Conservation (phyloP, 305 asterid genomes). For the Rubia tinctorum region DNA sequence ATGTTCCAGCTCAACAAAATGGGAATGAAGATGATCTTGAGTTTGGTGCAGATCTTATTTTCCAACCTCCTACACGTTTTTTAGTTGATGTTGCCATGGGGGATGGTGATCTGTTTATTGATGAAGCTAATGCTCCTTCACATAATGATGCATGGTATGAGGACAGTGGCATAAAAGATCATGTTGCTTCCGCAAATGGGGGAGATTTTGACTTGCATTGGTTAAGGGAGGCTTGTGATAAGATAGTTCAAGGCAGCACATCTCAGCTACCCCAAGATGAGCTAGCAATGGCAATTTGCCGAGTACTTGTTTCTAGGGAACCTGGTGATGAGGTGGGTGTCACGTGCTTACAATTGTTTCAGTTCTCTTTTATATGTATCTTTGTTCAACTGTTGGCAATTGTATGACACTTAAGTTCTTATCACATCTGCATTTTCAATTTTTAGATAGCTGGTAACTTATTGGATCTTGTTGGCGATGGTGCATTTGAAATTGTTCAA, state of each 20-base stretch:
- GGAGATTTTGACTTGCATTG: constrained; percentile 73
- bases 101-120: constrained; percentile 41
- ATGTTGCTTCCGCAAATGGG: constrained; percentile 32
- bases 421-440: constrained; percentile 23
- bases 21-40: constrained; percentile 51
- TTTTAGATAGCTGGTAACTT: constrained; percentile 87
- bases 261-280: constrained; percentile 93
- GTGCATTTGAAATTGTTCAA: constrained; percentile 92
- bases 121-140: constrained; percentile 40
- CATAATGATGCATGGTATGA: constrained; percentile 42
- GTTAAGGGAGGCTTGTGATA: constrained; percentile 82
- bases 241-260: constrained; percentile 61
- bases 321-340: constrained; percentile 89
- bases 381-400: constrained; percentile 17
- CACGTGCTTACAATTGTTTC: constrained; percentile 12
- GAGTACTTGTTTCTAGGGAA: constrained; percentile 89
- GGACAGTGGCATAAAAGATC: constrained; percentile 32
- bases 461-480: constrained; percentile 95
- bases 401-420: constrained; percentile 17
- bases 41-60: constrained; percentile 86
- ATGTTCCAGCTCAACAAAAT: constrained; percentile 33
- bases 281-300: constrained; percentile 94
- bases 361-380: constrained; percentile 5
- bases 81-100: constrained; percentile 61
- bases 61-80: constrained; percentile 76